A percentile compares a stretch with the other conserved stretches of the same genome.
phyloP scores from a whole-genome alignment of 23 red algal genomes.

The Gracilaria gracilis region DNA sequence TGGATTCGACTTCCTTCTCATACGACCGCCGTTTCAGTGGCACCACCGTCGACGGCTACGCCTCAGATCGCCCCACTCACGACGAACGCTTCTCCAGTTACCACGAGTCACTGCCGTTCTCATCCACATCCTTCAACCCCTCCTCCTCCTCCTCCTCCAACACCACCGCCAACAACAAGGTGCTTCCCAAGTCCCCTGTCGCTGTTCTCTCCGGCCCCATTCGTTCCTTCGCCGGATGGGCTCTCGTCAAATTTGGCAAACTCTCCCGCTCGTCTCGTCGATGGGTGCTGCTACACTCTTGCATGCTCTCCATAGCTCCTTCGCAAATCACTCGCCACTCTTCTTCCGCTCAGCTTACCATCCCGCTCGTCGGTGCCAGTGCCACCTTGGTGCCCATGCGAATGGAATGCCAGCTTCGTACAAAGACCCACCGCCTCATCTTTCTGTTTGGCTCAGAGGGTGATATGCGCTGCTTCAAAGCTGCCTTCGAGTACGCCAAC shows the following conservation, averaged over 20 bases:
- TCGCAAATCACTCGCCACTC: slow-evolving; percentile 24
- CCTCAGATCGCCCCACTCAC: slow-evolving; percentile 22
- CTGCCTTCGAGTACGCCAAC: slow-evolving; percentile 72
- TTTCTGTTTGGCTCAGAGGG: slow-evolving; percentile 56
- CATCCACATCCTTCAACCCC: slow-evolving; percentile 31
- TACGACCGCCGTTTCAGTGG: slow-evolving; percentile 23
- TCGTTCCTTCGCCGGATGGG: slow-evolving; percentile 66
- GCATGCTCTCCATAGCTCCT: slow-evolving; percentile 24
- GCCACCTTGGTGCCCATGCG: not conserved
- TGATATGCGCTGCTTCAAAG: slow-evolving; percentile 52
- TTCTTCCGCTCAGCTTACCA: slow-evolving; percentile 27
- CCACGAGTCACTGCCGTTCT: slow-evolving; percentile 22
- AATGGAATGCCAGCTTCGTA: slow-evolving; percentile 49
- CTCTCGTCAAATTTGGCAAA: slow-evolving; percentile 40
- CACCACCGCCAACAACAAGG: not conserved
- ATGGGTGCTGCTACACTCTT: slow-evolving; percentile 50
- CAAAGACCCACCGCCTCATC: slow-evolving; percentile 50
- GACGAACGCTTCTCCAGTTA: slow-evolving; percentile 21
- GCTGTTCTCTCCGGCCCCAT: slow-evolving; percentile 73
- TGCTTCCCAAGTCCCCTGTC: slow-evolving; percentile 38
- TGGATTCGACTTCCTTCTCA: slow-evolving; percentile 13
- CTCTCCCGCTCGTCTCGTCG: slow-evolving; percentile 53
- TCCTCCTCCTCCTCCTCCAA: slow-evolving; percentile 13
- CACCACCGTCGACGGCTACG: slow-evolving; percentile 6
- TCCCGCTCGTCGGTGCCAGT: slow-evolving; percentile 8